Evolutionary conservation across 257 asterid genomes (phyloP).

Genomic region (Mentha longifolia): DNA sequence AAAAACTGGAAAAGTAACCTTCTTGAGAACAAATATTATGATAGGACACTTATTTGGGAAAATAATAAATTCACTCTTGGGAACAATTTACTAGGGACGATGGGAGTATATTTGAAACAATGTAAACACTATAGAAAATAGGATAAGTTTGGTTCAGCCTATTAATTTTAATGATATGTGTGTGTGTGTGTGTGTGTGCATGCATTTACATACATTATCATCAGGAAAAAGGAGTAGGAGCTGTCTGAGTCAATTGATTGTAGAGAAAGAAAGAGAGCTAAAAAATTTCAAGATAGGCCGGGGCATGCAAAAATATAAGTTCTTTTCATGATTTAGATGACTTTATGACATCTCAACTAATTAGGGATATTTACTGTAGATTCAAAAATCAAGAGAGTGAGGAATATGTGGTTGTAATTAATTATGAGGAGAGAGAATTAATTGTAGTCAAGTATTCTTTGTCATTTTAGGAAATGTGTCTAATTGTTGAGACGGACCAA

Average conservation of each 20-base stretch:
- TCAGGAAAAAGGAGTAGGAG: background rate
- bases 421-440: too few relatives aligned
- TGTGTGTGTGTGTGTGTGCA: background rate
- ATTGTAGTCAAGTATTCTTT: too few relatives aligned
- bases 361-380: too few relatives aligned
- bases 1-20: too few relatives aligned
- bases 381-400: too few relatives aligned
- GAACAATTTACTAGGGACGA: too few relatives aligned
- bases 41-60: too few relatives aligned
- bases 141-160: background rate
- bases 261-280: constrained; percentile 5
- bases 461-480: too few relatives aligned
- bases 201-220: background rate
- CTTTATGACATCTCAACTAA: background rate
- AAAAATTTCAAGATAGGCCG: background rate
- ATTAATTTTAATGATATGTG: background rate
- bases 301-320: background rate
- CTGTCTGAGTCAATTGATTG: constrained; percentile 17
- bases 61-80: too few relatives aligned
- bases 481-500: too few relatives aligned
- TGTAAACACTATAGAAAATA: background rate
- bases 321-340: background rate
- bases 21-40: too few relatives aligned
- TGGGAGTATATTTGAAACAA: background rate
- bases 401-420: too few relatives aligned